Percentiles rank a stretch among this genome's conserved stretches.
Evolutionary conservation across 2,329 filamentous ascomycete species (phyloP).

Genomic region (Alternaria postmessia): DNA sequence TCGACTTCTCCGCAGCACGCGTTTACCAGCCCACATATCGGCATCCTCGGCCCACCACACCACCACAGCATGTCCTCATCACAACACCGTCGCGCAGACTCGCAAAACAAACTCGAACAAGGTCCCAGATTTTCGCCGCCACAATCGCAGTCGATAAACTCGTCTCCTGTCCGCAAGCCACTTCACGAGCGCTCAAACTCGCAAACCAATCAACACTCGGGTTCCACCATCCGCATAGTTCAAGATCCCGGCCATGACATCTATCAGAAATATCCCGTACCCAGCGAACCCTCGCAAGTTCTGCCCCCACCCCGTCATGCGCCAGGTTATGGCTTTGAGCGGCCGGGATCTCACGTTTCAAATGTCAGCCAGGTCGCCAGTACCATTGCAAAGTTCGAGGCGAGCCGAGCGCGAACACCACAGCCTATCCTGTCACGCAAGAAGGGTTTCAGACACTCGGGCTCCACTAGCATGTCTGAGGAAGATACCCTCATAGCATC

Average conservation of each 20-base stretch:
- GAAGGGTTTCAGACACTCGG: constrained; percentile 48
- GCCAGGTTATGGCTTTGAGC: constrained; percentile 50
- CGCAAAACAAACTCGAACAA: constrained; percentile 35
- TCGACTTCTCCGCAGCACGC: constrained; percentile 32
- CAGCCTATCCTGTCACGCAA: constrained; percentile 45
- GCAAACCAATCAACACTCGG: constrained; percentile 47
- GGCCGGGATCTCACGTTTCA: constrained; percentile 52
- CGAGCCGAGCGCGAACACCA: constrained; percentile 43
- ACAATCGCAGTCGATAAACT: constrained; percentile 34
- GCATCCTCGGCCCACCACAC: constrained; percentile 29
- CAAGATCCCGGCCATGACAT: constrained; percentile 45
- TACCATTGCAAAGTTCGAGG: constrained; percentile 50
- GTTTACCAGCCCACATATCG: constrained; percentile 30
- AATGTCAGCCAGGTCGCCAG: constrained; percentile 47
- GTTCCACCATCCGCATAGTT: constrained; percentile 53
- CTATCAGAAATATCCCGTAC: constrained; percentile 52
- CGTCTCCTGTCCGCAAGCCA: constrained; percentile 46
- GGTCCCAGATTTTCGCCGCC: constrained; percentile 44
- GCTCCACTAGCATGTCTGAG: constrained; percentile 50
- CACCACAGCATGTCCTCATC: constrained; percentile 44
- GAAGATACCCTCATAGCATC: constrained; percentile 50
- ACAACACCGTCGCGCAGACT: constrained; percentile 33
- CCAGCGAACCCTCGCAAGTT: constrained; percentile 51
- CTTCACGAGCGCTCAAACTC: constrained; percentile 52
- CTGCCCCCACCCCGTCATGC: constrained; percentile 50